Conservation (phyloP, 1,284 basidiomycete species). For the Cystobasidium sp. region DNA sequence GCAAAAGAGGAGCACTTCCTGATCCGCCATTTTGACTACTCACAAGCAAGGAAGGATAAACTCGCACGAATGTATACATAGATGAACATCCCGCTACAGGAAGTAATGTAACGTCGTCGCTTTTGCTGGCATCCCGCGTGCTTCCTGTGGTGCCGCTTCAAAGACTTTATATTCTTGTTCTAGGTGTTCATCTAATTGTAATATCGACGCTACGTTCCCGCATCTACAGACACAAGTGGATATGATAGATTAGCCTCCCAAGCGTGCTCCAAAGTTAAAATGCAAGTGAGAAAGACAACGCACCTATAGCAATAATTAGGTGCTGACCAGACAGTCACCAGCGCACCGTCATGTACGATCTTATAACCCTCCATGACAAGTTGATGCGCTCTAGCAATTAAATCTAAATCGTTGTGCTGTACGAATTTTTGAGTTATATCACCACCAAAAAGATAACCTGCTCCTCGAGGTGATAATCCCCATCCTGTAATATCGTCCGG, state of each 20-base stretch:
- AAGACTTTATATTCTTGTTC: conserved; percentile 91
- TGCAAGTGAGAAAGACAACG: conserved; percentile 42
- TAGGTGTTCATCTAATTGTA: conserved; percentile 87
- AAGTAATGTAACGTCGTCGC: conserved; percentile 42
- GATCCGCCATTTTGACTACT: not conserved
- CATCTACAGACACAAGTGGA: conserved; percentile 61
- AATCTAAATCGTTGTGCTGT: conserved; percentile 87
- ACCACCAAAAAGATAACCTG: conserved; percentile 91
- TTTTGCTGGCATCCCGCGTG: conserved; percentile 38
- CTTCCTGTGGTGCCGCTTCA: conserved; percentile 64
- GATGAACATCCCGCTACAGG: conserved; percentile 1
- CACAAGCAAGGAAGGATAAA: not conserved
- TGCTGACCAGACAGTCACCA: conserved; percentile 98
- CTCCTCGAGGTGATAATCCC: conserved; percentile 95
- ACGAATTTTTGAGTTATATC: conserved; percentile 87
- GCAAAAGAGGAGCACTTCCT: conserved; percentile 23
- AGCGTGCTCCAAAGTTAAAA: not conserved
- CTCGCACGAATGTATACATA: not conserved
- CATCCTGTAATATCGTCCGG: conserved; percentile 93
- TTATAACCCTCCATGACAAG: conserved; percentile 97
- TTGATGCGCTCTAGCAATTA: conserved; percentile 96
- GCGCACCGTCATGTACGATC: conserved; percentile 92
- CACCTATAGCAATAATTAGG: conserved; percentile 98
- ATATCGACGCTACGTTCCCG: conserved; percentile 90
- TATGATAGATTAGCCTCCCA: not conserved